Conservation (phyloP, 345 rosid species). For the Brassica carinata region DNA sequence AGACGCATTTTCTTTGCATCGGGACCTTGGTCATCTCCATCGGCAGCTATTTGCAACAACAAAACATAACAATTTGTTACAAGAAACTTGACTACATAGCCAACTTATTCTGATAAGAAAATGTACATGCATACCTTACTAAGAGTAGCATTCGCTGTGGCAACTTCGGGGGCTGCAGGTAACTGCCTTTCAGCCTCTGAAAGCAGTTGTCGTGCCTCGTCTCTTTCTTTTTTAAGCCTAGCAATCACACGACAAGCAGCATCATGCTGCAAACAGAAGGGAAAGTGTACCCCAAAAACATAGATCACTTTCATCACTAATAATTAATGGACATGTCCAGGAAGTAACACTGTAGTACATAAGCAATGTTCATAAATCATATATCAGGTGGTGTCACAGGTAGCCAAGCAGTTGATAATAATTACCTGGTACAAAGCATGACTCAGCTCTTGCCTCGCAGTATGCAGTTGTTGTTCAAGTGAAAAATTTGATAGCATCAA, state of each 20-base stretch:
- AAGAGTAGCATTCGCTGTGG: constrained; percentile 52
- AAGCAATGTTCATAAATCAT: constrained; percentile 1
- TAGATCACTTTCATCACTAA: too few species aligned
- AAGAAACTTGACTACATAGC: not conserved
- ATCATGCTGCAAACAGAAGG: constrained; percentile 69
- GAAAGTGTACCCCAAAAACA: constrained; percentile 15
- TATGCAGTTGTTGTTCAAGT: constrained; percentile 90
- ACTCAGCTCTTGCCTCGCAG: constrained; percentile 96
- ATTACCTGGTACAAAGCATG: constrained; percentile 96
- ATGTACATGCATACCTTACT: constrained; percentile 50
- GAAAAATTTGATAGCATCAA: constrained; percentile 93
- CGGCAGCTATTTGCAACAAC: constrained; percentile 44
- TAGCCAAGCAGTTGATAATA: not conserved
- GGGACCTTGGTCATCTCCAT: constrained; percentile 54
- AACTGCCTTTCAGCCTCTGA: constrained; percentile 74
- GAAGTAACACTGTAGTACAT: not conserved
- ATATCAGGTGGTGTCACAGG: not conserved
- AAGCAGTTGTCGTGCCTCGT: constrained; percentile 83
- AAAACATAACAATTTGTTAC: constrained; percentile 6
- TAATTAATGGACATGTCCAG: not conserved
- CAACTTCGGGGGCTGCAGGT: constrained; percentile 55
- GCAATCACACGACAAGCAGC: constrained; percentile 99
- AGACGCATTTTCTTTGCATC: constrained; percentile 59
- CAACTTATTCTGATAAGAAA: not conserved
- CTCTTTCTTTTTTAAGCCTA: constrained; percentile 91